Percentiles rank a stretch among this genome's conserved stretches.
These are phyloP conservation scores for Ceriops zippeliana DNA, from an alignment of 345 rosid genomes.

Conservation along the genomic window DNA sequence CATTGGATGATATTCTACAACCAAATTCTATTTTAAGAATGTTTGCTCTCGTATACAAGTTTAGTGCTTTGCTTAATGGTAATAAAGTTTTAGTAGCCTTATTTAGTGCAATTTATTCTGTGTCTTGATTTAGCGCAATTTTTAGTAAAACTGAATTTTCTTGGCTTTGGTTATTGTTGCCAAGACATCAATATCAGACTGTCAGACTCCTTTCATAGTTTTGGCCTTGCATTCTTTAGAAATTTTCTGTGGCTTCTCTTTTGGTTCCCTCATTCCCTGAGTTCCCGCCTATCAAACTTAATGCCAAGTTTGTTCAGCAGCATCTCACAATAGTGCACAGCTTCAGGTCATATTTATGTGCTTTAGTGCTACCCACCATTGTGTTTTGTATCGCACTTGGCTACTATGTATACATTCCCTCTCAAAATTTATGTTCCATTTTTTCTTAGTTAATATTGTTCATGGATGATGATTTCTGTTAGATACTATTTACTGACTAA, in stretches of 20 bases:
- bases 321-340: neutral
- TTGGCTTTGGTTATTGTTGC: no score
- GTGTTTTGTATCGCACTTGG: neutral
- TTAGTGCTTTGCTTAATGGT: neutral
- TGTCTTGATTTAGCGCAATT: no score
- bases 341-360: neutral
- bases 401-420: neutral
- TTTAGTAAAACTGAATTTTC: no score
- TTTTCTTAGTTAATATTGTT: neutral
- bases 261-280: no score
- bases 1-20: constrained; percentile 6
- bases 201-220: no score
- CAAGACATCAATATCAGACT: no score
- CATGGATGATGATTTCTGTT: neutral
- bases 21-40: neutral
- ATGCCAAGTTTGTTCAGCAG: neutral
- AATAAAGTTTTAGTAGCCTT: neutral
- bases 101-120: neutral
- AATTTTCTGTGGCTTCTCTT: neutral
- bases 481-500: neutral
- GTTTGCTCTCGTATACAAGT: neutral
- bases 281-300: neutral
- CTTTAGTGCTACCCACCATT: neutral
- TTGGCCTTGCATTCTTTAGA: neutral
- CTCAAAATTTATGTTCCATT: neutral